Evolutionary conservation across 2,329 filamentous ascomycete species (phyloP).

Genomic region (Pseudocercospora vitis): DNA sequence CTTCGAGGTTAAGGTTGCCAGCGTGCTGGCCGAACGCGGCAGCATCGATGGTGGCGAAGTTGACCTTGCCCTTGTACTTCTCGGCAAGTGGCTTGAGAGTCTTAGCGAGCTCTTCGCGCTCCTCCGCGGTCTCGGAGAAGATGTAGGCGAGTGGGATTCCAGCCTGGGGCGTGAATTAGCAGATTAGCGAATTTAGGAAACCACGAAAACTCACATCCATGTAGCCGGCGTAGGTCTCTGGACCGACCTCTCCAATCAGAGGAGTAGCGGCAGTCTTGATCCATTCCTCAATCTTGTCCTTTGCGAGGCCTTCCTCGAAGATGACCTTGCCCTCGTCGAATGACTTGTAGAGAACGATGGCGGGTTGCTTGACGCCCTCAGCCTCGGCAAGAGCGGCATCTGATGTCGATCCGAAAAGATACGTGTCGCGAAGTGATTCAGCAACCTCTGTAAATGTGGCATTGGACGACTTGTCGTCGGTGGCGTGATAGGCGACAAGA

Average conservation of each 20-base stretch:
- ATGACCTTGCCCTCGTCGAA: slow-evolving; percentile 95
- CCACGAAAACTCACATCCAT: slow-evolving; percentile 74
- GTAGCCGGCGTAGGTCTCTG: slow-evolving; percentile 93
- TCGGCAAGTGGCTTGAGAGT: slow-evolving; percentile 82
- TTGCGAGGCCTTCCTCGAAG: slow-evolving; percentile 78
- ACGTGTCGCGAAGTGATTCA: slow-evolving; percentile 77
- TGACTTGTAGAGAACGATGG: slow-evolving; percentile 91
- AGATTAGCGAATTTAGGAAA: not conserved
- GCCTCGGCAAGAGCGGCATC: slow-evolving; percentile 83
- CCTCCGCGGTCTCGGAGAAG: slow-evolving; percentile 88
- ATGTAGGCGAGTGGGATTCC: slow-evolving; percentile 95
- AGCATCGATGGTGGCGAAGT: slow-evolving; percentile 97
- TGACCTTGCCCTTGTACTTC: slow-evolving; percentile 90
- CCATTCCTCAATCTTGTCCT: slow-evolving; percentile 77
- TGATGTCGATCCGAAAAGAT: slow-evolving; percentile 85
- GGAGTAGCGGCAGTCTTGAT: slow-evolving; percentile 82
- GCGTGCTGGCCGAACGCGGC: slow-evolving; percentile 92
- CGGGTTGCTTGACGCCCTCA: slow-evolving; percentile 83
- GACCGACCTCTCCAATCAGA: slow-evolving; percentile 91
- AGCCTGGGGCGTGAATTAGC: slow-evolving; percentile 50
- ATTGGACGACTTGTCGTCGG: slow-evolving; percentile 79
- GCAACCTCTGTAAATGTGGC: slow-evolving; percentile 78
- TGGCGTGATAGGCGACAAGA: slow-evolving; percentile 80
- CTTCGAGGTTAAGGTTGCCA: slow-evolving; percentile 93
- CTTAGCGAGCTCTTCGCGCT: slow-evolving; percentile 75